Evolutionary conservation across 2,329 filamentous ascomycete genomes (phyloP).

Genomic region (Xylariaceae sp.): DNA sequence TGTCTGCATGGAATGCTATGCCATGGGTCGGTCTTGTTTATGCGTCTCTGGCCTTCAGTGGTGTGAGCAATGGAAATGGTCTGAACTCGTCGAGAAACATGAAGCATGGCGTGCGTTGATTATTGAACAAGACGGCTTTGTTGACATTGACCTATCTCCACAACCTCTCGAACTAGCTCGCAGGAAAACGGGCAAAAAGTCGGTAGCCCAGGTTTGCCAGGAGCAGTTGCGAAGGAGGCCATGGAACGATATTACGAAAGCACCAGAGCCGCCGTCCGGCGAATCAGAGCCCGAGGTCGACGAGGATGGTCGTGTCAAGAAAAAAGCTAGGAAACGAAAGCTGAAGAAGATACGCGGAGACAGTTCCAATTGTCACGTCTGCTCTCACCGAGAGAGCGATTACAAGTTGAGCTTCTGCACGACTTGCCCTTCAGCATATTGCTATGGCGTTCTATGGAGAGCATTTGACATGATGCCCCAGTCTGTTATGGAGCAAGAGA

Average conservation of each 20-base stretch:
- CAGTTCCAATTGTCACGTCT: constrained; percentile 69
- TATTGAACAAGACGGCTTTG: constrained; percentile 63
- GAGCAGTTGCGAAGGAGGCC: constrained; percentile 75
- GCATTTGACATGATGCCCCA: constrained; percentile 89
- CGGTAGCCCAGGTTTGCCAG: constrained; percentile 88
- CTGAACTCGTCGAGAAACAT: constrained; percentile 68
- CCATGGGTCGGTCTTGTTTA: constrained; percentile 89
- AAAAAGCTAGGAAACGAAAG: constrained; percentile 51
- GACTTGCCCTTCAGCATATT: constrained; percentile 72
- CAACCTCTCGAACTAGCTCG: constrained; percentile 65
- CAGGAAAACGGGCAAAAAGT: constrained; percentile 63
- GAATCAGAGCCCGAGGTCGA: constrained; percentile 49
- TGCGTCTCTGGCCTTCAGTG: constrained; percentile 82
- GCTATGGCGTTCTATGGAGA: constrained; percentile 87
- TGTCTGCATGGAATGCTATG: constrained; percentile 96
- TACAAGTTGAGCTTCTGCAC: constrained; percentile 84
- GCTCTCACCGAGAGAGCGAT: constrained; percentile 68
- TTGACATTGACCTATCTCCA: constrained; percentile 61
- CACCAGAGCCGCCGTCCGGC: constrained; percentile 33
- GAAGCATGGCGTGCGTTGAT: constrained; percentile 78
- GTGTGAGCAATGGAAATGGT: constrained; percentile 91
- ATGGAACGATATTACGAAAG: constrained; percentile 73
- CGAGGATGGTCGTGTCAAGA: constrained; percentile 59
- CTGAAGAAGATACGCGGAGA: constrained; percentile 49
- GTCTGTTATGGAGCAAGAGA: constrained; percentile 68